Conservation (phyloP, 495 filamentous ascomycete species). For the Chaetomidium leptoderma region DNA sequence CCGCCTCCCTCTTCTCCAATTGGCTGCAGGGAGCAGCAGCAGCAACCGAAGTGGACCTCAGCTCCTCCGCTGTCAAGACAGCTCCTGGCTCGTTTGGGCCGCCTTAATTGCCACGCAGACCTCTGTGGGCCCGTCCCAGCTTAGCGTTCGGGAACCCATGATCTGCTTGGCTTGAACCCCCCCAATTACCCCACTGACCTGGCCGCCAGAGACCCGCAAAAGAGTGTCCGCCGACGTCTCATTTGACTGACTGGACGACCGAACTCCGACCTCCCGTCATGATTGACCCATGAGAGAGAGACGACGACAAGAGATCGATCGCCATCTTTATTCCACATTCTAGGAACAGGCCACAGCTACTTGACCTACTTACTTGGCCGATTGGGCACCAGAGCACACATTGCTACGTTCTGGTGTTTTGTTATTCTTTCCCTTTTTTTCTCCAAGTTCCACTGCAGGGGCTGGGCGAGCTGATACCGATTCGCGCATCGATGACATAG, state of each 20-base stretch:
- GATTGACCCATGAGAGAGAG: neutral
- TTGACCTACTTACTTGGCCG: neutral
- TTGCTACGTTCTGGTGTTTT: neutral
- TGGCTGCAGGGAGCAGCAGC: neutral
- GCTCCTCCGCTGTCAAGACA: neutral
- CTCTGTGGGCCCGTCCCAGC: neutral
- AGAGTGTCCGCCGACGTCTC: slow-evolving; percentile 1
- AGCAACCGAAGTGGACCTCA: neutral
- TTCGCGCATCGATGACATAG: slow-evolving; percentile 11
- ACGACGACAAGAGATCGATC: neutral
- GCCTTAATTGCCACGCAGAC: slow-evolving; percentile 7
- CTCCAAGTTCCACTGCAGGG: neutral
- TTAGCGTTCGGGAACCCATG: slow-evolving; percentile 8
- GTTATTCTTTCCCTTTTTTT: neutral
- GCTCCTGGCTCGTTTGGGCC: neutral
- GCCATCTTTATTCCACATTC: neutral
- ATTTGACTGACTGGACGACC: slow-evolving; percentile 6
- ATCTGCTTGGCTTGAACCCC: slow-evolving; percentile 4
- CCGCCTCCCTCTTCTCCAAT: neutral
- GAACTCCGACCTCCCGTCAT: slow-evolving; percentile 12
- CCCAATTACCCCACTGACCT: slow-evolving; percentile 6
- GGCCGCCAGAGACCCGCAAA: neutral
- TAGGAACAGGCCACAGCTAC: neutral
- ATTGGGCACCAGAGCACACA: slow-evolving; percentile 1
- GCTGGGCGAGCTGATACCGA: slow-evolving; percentile 1